Base-by-base conservation (phyloP, 306 rosid genomes). In the Cicer cuneatum region DNA sequence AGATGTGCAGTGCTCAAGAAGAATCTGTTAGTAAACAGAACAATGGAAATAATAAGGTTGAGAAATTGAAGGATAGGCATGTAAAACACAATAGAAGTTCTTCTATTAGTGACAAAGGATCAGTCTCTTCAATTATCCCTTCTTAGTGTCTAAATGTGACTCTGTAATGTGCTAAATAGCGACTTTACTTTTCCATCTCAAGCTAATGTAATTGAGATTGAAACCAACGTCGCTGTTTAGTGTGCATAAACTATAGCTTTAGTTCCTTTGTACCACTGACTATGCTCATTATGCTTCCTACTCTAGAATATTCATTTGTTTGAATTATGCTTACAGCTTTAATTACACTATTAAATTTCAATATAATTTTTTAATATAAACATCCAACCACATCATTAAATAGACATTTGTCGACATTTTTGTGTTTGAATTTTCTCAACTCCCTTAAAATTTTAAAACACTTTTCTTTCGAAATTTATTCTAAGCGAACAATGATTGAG, bases 1-100 rank as follows among this genome's bases (percentile, higher is more conserved):
- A 94, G 82, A 91, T 94, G 97, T 94, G 98, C 85, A 94, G 98
- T 78, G 98, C 98, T 46, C 96, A 91, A 81, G 95, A 90, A 84
- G 97, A 92, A 46, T 94, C 97, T 0, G 96, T 94, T 19, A 91
- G 93, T 80, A 85, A 88, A 72, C 96, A 83, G 83, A 83, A 78
- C 24, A 80, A 70, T 77, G 93, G 73, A 33, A 77, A 40, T 66
- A 86, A 56, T 68, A 90, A 87, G 73, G 83, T 80, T 45, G 95
- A 90, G 82, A 91, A 91, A 81, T 56, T 90, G 84, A 94, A 90
- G 90, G 93, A 88, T 39, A 83, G 93, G 82, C 88, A 85, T 37
- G 94, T 85, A 69, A 92, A 87, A 61, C 84, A 85, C 69, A 90
- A 88, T 85, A 91, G 81, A 63, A 75, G 4, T 73, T 64, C 89